phyloP scores from a whole-genome alignment of 2,329 filamentous ascomycete species.

The Keithomyces neogunnii region DNA sequence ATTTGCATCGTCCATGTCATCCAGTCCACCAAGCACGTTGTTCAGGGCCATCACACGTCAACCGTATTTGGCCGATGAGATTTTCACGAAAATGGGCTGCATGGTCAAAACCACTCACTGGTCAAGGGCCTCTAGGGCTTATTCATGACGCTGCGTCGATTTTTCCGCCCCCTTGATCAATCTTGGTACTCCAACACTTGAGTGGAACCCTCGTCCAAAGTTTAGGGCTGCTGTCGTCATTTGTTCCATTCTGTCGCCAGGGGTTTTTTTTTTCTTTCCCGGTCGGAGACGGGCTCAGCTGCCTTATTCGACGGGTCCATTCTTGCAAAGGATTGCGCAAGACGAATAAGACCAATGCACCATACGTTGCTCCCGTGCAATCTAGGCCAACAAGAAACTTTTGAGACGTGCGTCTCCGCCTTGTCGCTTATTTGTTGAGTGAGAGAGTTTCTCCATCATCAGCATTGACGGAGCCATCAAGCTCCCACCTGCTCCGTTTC shows the following conservation, averaged over 20 bases:
- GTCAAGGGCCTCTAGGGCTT: no score
- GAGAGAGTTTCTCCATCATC: not conserved
- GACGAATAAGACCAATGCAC: constrained; percentile 7
- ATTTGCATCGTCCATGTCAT: not conserved
- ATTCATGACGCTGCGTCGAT: no score
- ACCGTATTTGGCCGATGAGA: not conserved
- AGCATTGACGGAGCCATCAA: not conserved
- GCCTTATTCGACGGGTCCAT: not conserved
- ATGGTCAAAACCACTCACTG: no score
- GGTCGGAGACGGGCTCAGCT: no score
- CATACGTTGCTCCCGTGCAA: no score
- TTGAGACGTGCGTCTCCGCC: no score
- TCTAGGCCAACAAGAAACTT: no score
- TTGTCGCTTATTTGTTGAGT: no score
- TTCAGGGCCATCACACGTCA: not conserved
- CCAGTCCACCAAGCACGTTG: not conserved
- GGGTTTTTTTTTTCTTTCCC: not conserved
- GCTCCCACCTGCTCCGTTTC: not conserved
- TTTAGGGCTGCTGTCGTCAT: not conserved
- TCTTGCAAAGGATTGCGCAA: constrained; percentile 10
- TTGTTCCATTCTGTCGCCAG: not conserved
- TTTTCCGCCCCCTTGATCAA: no score
- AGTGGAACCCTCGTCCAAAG: no score
- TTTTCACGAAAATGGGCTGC: no score
- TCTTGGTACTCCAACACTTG: no score